Conservation (phyloP, 108 stramenopile species). For the Conticribra weissflogii region DNA sequence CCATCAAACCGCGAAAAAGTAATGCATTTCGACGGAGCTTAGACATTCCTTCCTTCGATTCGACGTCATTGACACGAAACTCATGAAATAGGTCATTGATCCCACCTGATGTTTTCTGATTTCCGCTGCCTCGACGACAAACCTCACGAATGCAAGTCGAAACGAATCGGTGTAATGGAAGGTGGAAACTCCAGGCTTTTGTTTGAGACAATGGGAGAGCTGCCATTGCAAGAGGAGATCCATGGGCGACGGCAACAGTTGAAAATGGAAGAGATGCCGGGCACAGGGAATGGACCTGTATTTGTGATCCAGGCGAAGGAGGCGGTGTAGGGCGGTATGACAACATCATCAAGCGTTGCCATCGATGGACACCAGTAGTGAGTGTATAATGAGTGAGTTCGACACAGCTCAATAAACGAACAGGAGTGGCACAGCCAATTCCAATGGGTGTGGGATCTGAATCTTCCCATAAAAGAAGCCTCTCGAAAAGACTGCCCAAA, state of each 20-base stretch:
- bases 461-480: constrained; percentile 81
- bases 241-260: constrained; percentile 62
- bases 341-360: constrained; percentile 70
- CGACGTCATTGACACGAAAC: constrained; percentile 28
- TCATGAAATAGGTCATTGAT: constrained; percentile 34
- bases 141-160: constrained; percentile 81
- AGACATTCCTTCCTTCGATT: constrained; percentile 23
- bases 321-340: constrained; percentile 55
- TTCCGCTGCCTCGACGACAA: constrained; percentile 54
- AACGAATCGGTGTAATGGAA: constrained; percentile 89
- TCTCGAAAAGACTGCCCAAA: constrained; percentile 80
- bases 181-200: constrained; percentile 86
- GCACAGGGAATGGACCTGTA: constrained; percentile 46
- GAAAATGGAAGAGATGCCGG: constrained; percentile 78
- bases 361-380: constrained; percentile 52
- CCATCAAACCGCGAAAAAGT: constrained; percentile 80
- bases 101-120: constrained; percentile 18
- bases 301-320: constrained; percentile 18
- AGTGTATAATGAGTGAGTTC: constrained; percentile 71
- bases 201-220: constrained; percentile 80
- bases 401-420: constrained; percentile 57
- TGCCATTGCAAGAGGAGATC: constrained; percentile 62
- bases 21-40: constrained; percentile 24
- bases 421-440: constrained; percentile 22
- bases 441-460: constrained; percentile 59